A percentile compares a stretch with the other conserved stretches of the same genome.
Conservation (phyloP, 352 stramenopile genomes). For the Thraustochytrium striatum region DNA sequence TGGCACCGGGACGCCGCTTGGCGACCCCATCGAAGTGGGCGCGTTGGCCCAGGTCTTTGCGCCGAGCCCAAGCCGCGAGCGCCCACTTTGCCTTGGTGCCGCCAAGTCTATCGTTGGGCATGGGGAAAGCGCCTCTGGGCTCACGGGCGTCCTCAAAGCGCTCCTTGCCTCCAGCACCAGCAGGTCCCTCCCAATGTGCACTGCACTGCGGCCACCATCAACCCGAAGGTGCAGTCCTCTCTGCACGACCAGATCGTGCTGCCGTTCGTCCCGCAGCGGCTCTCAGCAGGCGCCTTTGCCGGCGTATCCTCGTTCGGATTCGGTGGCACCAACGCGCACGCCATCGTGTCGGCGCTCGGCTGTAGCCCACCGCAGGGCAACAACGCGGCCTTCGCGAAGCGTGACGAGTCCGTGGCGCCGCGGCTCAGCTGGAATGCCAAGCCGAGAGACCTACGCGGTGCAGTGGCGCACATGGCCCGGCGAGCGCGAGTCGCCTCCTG, state of each 20-base stretch:
- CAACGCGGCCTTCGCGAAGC: too few relatives aligned
- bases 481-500: too few relatives aligned
- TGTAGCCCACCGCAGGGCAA: too few relatives aligned
- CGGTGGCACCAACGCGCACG: constrained; percentile 59
- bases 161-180: constrained; percentile 54
- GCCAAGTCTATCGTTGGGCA: constrained; percentile 63
- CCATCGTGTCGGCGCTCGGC: constrained; percentile 46
- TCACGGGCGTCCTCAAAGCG: constrained; percentile 58
- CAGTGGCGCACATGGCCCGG: too few relatives aligned
- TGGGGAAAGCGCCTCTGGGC: constrained; percentile 56
- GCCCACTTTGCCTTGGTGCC: constrained; percentile 56
- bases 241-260: constrained; percentile 2
- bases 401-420: too few relatives aligned
- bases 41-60: constrained; percentile 5
- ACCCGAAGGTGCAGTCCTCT: constrained; percentile 9
- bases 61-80: not conserved
- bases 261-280: not conserved
- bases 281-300: not conserved
- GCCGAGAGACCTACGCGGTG: too few relatives aligned
- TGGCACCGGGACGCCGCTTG: constrained; percentile 60
- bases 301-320: constrained; percentile 60
- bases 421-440: too few relatives aligned
- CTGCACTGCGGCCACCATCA: not conserved
- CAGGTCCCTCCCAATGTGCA: constrained; percentile 50
- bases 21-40: constrained; percentile 59